Conservation (phyloP, 2,329 filamentous ascomycete species). For the Diaporthe capsici region DNA sequence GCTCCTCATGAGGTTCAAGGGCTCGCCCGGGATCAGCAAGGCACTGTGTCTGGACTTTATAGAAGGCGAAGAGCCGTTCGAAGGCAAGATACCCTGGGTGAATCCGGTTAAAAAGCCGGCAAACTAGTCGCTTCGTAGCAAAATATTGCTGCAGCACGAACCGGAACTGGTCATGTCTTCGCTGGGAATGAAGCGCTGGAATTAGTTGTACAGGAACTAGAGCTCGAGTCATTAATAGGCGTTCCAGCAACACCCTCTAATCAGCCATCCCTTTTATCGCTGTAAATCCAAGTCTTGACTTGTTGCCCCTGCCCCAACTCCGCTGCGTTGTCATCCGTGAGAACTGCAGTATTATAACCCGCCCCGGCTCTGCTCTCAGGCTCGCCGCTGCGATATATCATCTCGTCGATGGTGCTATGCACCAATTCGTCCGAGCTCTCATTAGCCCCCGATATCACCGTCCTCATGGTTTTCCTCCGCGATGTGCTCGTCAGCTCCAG, state of each 20-base stretch:
- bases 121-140: background rate
- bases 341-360: background rate
- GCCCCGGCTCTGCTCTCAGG: background rate
- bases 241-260: background rate
- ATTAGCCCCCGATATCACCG: background rate
- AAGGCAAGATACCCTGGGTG: slow-evolving; percentile 41
- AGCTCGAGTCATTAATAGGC: background rate
- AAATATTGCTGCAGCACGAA: background rate
- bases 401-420: slow-evolving; percentile 9
- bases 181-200: background rate
- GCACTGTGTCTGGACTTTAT: slow-evolving; percentile 45
- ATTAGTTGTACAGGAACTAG: background rate
- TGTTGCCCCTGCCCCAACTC: background rate
- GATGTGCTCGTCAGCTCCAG: slow-evolving; percentile 4
- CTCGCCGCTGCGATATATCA: background rate
- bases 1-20: slow-evolving; percentile 14
- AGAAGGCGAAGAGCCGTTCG: slow-evolving; percentile 41
- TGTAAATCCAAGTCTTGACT: slow-evolving; percentile 11
- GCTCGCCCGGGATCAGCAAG: slow-evolving; percentile 39
- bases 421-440: slow-evolving; percentile 24
- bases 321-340: slow-evolving; percentile 7
- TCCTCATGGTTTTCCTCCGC: slow-evolving; percentile 1
- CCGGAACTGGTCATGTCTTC: background rate
- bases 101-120: slow-evolving; percentile 3
- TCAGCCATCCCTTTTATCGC: slow-evolving; percentile 14